These are phyloP conservation scores for Thraustotheca clavata DNA, from an alignment of 352 stramenopile genomes.

Conservation along the genomic window DNA sequence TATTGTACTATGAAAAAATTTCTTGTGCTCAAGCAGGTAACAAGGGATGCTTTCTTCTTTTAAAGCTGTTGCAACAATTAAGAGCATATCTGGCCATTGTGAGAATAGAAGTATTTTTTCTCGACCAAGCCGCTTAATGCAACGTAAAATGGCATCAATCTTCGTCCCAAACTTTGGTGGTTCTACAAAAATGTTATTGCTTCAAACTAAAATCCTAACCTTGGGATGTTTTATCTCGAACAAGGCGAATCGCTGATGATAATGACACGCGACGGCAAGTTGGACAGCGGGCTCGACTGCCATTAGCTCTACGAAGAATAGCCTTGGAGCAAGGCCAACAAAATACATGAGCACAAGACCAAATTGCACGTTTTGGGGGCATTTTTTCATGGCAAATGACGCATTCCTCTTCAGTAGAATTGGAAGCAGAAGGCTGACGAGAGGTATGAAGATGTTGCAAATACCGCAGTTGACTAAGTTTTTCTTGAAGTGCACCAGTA, in stretches of 20 bases:
- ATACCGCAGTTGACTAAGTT: conserved; percentile 52
- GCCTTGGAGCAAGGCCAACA: conserved; percentile 39
- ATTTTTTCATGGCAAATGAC: conserved; percentile 76
- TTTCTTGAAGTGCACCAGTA: conserved; percentile 37
- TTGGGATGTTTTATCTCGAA: not conserved
- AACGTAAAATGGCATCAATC: conserved; percentile 48
- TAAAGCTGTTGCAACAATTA: conserved; percentile 29
- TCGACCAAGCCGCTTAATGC: conserved; percentile 39
- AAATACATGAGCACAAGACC: conserved; percentile 84
- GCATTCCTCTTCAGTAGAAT: conserved; percentile 34
- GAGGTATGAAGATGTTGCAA: conserved; percentile 39
- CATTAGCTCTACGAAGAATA: conserved; percentile 27
- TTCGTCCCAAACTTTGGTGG: conserved; percentile 55
- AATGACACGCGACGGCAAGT: conserved; percentile 39
- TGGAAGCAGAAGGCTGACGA: not conserved
- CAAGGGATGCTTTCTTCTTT: conserved; percentile 47
- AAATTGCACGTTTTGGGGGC: conserved; percentile 47
- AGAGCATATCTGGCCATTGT: conserved; percentile 87
- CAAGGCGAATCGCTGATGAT: not conserved
- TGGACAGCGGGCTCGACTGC: conserved; percentile 40
- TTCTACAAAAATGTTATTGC: conserved; percentile 24
- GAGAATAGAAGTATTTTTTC: conserved; percentile 89
- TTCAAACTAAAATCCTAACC: conserved; percentile 9
- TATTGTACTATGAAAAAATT: conserved; percentile 34
- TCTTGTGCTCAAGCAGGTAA: conserved; percentile 59